Conservation (phyloP, 768 basidiomycete genomes). For the Obba rivulosa region DNA sequence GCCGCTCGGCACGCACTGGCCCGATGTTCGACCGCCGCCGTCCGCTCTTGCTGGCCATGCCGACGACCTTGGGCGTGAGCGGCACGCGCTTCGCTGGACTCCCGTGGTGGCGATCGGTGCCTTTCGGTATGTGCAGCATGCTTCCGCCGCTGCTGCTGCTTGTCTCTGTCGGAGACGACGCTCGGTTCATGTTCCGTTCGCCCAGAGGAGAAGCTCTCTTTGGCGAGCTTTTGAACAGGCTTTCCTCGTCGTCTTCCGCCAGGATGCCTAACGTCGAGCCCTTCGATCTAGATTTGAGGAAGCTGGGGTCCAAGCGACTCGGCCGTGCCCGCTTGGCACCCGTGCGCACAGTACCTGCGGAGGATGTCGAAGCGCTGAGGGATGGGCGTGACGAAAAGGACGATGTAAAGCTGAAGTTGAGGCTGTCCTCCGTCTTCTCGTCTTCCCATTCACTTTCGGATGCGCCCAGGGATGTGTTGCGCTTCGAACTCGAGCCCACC, state of each 20-base stretch:
- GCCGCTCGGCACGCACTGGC: conserved; percentile 67
- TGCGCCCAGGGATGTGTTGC: conserved; percentile 26
- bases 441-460: conserved; percentile 92
- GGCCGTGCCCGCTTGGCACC: conserved; percentile 46
- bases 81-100: conserved; percentile 51
- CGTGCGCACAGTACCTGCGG: conserved; percentile 6
- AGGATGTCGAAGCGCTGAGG: conserved; percentile 8
- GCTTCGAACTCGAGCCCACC: conserved; percentile 5
- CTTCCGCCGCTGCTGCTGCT: conserved; percentile 20
- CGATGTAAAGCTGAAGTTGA: conserved; percentile 49
- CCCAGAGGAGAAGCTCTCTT: conserved; percentile 39
- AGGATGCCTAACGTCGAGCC: conserved; percentile 53
- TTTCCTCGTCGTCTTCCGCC: conserved; percentile 65
- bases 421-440: conserved; percentile 77
- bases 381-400: conserved; percentile 11
- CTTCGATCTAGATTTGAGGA: conserved; percentile 50
- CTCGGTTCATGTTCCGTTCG: conserved; percentile 63
- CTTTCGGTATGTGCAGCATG: conserved; percentile 29
- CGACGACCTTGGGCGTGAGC: conserved; percentile 36
- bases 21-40: conserved; percentile 73
- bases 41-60: conserved; percentile 31
- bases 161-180: conserved; percentile 25
- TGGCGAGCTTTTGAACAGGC: conserved; percentile 21
- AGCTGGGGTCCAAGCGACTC: conserved; percentile 65
- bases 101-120: conserved; percentile 24